Percentiles rank a stretch among this genome's conserved stretches.
Evolutionary conservation across 768 basidiomycete genomes (phyloP).

Genomic region (Russula brevipes): DNA sequence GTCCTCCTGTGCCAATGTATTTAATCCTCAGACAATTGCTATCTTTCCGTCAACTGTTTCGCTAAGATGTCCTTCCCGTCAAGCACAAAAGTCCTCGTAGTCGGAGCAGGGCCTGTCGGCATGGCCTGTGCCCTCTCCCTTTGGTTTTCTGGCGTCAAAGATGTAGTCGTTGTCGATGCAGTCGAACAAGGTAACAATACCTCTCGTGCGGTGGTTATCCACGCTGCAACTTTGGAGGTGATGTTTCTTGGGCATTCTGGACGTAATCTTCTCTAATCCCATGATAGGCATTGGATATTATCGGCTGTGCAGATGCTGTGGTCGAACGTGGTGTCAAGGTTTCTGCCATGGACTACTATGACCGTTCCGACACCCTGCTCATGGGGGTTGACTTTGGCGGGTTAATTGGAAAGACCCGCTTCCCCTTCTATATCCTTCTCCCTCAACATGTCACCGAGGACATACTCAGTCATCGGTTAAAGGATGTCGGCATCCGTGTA

Average conservation of each 20-base stretch:
- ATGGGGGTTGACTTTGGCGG: constrained; percentile 32
- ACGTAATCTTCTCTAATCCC: constrained; percentile 33
- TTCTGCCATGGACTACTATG: constrained; percentile 29
- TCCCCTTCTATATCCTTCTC: constrained; percentile 40
- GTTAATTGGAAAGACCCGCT: constrained; percentile 40
- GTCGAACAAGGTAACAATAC: constrained; percentile 33
- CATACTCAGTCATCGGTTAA: constrained; percentile 35
- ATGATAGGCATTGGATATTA: constrained; percentile 41
- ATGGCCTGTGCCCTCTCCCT: constrained; percentile 46
- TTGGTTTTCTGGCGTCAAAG: constrained; percentile 36
- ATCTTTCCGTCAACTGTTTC: neutral
- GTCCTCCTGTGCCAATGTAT: neutral
- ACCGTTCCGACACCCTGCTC: constrained; percentile 30
- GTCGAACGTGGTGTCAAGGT: constrained; percentile 36
- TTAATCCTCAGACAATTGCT: neutral
- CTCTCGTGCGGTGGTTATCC: constrained; percentile 46
- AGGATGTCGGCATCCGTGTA: constrained; percentile 33
- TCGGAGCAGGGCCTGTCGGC: constrained; percentile 49
- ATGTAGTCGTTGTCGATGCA: constrained; percentile 44
- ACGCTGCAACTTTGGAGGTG: constrained; percentile 52
- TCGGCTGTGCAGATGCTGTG: constrained; percentile 40
- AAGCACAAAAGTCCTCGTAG: constrained; percentile 42
- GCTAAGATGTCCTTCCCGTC: constrained; percentile 32
- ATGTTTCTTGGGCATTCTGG: neutral
- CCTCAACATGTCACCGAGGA: constrained; percentile 44